These are phyloP conservation scores for Psilocybe cyanescens DNA, from an alignment of 768 basidiomycete genomes.

Conservation along the genomic window DNA sequence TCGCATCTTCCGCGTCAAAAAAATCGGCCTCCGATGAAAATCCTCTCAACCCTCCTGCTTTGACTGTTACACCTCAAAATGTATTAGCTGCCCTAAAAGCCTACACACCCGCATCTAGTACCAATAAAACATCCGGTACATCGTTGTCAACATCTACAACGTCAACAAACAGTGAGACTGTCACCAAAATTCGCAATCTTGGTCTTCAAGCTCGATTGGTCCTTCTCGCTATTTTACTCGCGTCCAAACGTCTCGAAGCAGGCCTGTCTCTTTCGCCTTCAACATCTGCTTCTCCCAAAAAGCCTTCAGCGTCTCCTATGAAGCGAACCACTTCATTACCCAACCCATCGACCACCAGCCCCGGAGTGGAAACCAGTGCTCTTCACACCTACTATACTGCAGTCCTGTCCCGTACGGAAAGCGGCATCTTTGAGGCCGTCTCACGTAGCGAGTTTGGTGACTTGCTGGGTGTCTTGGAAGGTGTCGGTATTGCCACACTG, in stretches of 20 bases:
- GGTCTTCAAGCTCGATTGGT: slow-evolving; percentile 77
- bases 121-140: slow-evolving; percentile 25
- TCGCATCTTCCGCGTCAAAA: slow-evolving; percentile 29
- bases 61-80: slow-evolving; percentile 66
- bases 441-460: slow-evolving; percentile 81
- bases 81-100: slow-evolving; percentile 78
- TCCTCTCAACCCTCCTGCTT: slow-evolving; percentile 36
- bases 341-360: slow-evolving; percentile 23
- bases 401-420: slow-evolving; percentile 59
- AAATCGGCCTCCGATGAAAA: slow-evolving; percentile 31
- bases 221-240: slow-evolving; percentile 66
- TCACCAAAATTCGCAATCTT: slow-evolving; percentile 67
- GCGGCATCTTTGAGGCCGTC: slow-evolving; percentile 61
- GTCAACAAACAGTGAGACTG: slow-evolving; percentile 58
- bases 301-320: slow-evolving; percentile 43
- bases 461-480: slow-evolving; percentile 72
- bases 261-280: slow-evolving; percentile 55
- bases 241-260: slow-evolving; percentile 62
- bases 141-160: slow-evolving; percentile 22
- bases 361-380: slow-evolving; percentile 53
- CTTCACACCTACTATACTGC: slow-evolving; percentile 67
- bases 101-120: slow-evolving; percentile 52
- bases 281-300: slow-evolving; percentile 37
- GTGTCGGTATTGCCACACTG: slow-evolving; percentile 62
- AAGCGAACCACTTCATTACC: slow-evolving; percentile 54